These are phyloP conservation scores for Torulaspora microellipsoides DNA, from an alignment of 805 yeast genomes.

Conservation along the genomic window DNA sequence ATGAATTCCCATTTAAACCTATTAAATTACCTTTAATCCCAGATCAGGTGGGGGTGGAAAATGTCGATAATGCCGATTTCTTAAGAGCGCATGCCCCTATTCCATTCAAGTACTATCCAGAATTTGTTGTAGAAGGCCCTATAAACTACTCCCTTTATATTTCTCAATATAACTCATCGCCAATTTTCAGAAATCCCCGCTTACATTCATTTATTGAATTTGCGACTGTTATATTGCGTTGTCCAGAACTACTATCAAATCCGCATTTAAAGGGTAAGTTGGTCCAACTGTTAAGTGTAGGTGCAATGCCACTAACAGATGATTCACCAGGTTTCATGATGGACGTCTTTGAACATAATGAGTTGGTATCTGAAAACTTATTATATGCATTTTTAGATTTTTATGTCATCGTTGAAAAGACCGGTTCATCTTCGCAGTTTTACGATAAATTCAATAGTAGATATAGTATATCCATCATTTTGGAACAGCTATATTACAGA, in stretches of 20 bases:
- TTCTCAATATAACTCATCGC: conserved; percentile 50
- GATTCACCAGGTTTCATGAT: conserved; percentile 69
- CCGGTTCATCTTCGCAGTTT: conserved; percentile 92
- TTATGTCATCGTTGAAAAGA: conserved; percentile 91
- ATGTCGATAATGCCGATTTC: conserved; percentile 71
- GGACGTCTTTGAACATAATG: conserved; percentile 57
- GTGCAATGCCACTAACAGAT: conserved; percentile 56
- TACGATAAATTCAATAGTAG: conserved; percentile 93
- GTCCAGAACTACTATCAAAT: conserved; percentile 80
- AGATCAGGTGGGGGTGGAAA: conserved; percentile 56
- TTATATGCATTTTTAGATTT: conserved; percentile 82
- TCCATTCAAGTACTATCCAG: conserved; percentile 84
- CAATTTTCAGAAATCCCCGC: conserved; percentile 51
- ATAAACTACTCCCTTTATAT: conserved; percentile 65
- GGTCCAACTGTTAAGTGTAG: conserved; percentile 74
- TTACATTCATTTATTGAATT: conserved; percentile 61
- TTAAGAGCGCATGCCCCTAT: conserved; percentile 59
- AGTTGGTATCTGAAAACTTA: conserved; percentile 57
- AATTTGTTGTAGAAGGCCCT: conserved; percentile 76
- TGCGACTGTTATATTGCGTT: conserved; percentile 68
- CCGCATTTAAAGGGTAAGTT: conserved; percentile 88
- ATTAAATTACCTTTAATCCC: conserved; percentile 56
- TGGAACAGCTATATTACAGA: conserved; percentile 75
- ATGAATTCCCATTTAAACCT: conserved; percentile 51
- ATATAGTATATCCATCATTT: conserved; percentile 75